A percentile compares a stretch with the other conserved stretches of the same genome.
These are phyloP conservation scores for Alternaria atra DNA, from an alignment of 2,329 filamentous ascomycete genomes.

Conservation along the genomic window DNA sequence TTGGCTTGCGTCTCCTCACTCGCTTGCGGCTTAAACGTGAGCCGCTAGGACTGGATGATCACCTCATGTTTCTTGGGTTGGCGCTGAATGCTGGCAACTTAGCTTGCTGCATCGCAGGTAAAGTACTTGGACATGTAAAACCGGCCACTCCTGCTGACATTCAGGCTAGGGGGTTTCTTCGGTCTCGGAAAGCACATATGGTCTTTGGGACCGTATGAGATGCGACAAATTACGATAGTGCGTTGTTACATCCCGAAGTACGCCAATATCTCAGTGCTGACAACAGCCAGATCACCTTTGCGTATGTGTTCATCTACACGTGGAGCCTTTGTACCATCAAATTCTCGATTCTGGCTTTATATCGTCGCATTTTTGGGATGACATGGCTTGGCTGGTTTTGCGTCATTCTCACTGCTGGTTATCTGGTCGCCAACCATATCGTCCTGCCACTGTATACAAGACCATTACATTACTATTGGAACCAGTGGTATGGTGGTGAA, in stretches of 20 bases:
- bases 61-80: constrained; percentile 35
- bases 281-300: constrained; percentile 34
- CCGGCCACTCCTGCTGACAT: background rate
- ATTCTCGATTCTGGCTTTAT: constrained; percentile 37
- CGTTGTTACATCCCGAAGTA: background rate
- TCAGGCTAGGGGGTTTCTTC: constrained; percentile 27
- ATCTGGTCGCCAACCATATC: constrained; percentile 7
- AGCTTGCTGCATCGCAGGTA: constrained; percentile 37
- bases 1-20: constrained; percentile 28
- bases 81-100: constrained; percentile 33
- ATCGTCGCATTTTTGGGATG: constrained; percentile 39
- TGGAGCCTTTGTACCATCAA: constrained; percentile 41
- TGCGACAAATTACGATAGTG: constrained; percentile 38
- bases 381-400: constrained; percentile 22
- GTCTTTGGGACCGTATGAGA: constrained; percentile 30
- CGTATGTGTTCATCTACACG: constrained; percentile 37
- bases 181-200: constrained; percentile 40
- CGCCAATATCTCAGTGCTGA: background rate
- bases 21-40: constrained; percentile 29
- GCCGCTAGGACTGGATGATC: constrained; percentile 29
- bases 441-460: constrained; percentile 7
- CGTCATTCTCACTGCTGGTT: background rate
- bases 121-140: background rate
- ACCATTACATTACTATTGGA: constrained; percentile 6
- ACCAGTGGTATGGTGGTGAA: constrained; percentile 10